Percentiles rank a stretch among this genome's conserved stretches.
phyloP scores from a whole-genome alignment of 2,329 filamentous ascomycete genomes.

The Drechslera avenae region DNA sequence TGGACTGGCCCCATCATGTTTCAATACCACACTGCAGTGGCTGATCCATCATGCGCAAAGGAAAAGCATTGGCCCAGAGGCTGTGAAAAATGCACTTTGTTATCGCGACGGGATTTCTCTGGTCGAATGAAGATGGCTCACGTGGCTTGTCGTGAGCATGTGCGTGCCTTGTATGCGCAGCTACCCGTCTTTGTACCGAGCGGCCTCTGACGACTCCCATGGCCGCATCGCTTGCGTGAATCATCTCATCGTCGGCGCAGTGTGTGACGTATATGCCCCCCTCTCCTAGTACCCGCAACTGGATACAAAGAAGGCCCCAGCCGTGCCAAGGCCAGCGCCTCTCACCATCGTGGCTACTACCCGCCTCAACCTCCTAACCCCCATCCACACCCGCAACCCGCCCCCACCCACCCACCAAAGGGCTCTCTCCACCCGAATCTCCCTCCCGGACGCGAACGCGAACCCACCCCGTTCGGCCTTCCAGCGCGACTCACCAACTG shows the following conservation, averaged over 20 bases:
- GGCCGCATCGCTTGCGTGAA: background rate
- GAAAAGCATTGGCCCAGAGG: background rate
- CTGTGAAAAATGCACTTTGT: background rate
- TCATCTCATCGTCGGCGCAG: background rate
- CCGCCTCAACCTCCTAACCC: constrained; percentile 26
- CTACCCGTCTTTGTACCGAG: background rate
- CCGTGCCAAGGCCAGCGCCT: constrained; percentile 27
- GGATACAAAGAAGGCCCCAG: constrained; percentile 17
- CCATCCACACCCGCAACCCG: constrained; percentile 37
- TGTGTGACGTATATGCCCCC: constrained; percentile 6
- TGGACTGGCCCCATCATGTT: background rate
- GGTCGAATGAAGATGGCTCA: background rate
- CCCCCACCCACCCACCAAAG: constrained; percentile 30
- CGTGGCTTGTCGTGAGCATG: constrained; percentile 7
- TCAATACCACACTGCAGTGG: background rate
- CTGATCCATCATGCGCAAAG: background rate
- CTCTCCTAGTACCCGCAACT: background rate
- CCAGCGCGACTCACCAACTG: constrained; percentile 30
- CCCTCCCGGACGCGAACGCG: constrained; percentile 35
- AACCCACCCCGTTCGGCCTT: constrained; percentile 29
- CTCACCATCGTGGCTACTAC: constrained; percentile 23
- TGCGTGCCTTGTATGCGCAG: background rate
- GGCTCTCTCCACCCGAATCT: constrained; percentile 30
- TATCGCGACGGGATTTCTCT: background rate
- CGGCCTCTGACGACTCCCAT: background rate